Conservation (phyloP, 768 basidiomycete genomes). For the Vishniacozyma victoriae region DNA sequence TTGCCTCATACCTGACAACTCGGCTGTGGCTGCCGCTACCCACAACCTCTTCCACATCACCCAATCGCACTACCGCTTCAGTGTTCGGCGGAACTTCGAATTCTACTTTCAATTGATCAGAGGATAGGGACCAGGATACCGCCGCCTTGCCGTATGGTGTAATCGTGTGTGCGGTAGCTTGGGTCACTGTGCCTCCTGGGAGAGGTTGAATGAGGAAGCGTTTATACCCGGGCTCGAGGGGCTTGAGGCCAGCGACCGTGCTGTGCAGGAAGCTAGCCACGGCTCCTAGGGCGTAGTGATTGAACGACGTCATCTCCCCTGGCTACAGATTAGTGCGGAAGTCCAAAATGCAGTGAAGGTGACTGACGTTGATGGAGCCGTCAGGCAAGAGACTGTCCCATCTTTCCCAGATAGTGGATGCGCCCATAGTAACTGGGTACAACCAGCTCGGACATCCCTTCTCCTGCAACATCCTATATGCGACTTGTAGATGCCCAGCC, state of each 20-base stretch:
- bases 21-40: slow-evolving; percentile 5
- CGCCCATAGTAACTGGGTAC: slow-evolving; percentile 28
- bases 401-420: slow-evolving; percentile 35
- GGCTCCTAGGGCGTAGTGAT: slow-evolving; percentile 35
- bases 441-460: slow-evolving; percentile 27
- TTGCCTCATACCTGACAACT: slow-evolving; percentile 1
- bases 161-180: slow-evolving; percentile 6
- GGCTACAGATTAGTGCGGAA: background rate
- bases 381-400: slow-evolving; percentile 34
- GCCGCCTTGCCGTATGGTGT: slow-evolving; percentile 17
- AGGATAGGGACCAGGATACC: slow-evolving; percentile 17
- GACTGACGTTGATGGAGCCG: slow-evolving; percentile 22
- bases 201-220: slow-evolving; percentile 16
- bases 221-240: slow-evolving; percentile 22
- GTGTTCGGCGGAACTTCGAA: slow-evolving; percentile 29
- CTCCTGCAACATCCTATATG: slow-evolving; percentile 40
- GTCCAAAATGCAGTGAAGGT: no score
- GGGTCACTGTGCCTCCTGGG: slow-evolving; percentile 22
- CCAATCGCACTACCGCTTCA: slow-evolving; percentile 5
- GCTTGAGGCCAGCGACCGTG: slow-evolving; percentile 21
- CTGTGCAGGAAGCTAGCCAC: slow-evolving; percentile 26
- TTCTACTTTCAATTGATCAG: slow-evolving; percentile 7
- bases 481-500: slow-evolving; percentile 13
- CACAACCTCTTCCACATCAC: slow-evolving; percentile 1
- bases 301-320: slow-evolving; percentile 38